Percentiles rank a stretch among this genome's conserved stretches.
phyloP scores from a whole-genome alignment of 179 eudicot genomes.

The Monotropa hypopitys region DNA sequence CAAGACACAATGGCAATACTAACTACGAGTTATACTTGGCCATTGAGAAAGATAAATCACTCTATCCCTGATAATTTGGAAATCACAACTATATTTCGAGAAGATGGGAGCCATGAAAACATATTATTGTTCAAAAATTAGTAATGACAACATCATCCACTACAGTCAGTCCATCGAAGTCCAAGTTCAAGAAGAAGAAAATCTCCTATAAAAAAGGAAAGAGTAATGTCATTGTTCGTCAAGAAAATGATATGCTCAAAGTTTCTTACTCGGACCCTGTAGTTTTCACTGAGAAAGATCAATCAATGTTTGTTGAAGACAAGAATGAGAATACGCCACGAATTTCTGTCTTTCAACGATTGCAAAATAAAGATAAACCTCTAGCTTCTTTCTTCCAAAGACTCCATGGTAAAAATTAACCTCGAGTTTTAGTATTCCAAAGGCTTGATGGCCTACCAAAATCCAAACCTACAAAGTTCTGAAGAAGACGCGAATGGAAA shows the following conservation, averaged over 20 bases:
- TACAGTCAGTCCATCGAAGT: background rate
- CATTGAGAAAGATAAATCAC: background rate
- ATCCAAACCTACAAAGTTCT: background rate
- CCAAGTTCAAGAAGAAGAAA: background rate
- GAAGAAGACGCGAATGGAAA: background rate
- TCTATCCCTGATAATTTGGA: background rate
- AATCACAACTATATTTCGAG: background rate
- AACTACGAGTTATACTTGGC: background rate
- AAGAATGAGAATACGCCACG: background rate
- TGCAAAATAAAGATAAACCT: background rate
- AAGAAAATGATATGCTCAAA: background rate
- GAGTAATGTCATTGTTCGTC: background rate
- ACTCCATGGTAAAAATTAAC: background rate
- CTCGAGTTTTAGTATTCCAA: background rate
- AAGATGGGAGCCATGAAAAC: background rate
- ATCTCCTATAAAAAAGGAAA: background rate
- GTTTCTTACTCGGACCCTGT: background rate
- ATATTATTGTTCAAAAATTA: background rate
- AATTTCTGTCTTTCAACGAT: background rate
- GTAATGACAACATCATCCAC: background rate
- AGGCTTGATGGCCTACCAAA: background rate
- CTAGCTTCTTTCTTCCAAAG: background rate
- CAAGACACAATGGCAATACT: background rate
- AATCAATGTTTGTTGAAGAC: background rate
- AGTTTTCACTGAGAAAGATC: background rate